These are phyloP conservation scores for Davidsoniella australis DNA, from an alignment of 2,329 filamentous ascomycete genomes.

Conservation along the genomic window DNA sequence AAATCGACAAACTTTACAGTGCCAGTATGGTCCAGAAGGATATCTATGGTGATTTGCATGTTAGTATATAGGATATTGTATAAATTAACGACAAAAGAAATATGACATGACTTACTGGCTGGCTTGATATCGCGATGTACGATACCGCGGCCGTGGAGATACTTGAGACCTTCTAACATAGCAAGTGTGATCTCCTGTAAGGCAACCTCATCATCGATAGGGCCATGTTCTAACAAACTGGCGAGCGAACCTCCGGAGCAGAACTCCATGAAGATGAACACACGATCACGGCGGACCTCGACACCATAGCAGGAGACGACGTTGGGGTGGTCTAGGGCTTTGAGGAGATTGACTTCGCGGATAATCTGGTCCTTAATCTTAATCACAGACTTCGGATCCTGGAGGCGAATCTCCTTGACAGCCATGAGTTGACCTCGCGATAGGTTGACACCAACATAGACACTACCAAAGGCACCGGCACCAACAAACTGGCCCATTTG, in stretches of 20 bases:
- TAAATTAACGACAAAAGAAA: not conserved
- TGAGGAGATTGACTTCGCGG: constrained; percentile 92
- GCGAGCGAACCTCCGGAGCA: constrained; percentile 90
- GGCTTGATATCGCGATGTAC: constrained; percentile 96
- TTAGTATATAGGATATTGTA: not conserved
- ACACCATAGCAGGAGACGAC: constrained; percentile 97
- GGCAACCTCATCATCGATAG: constrained; percentile 94
- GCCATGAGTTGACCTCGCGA: constrained; percentile 95
- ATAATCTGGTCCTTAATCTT: constrained; percentile 85
- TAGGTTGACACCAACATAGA: constrained; percentile 93
- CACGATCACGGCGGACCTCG: constrained; percentile 92
- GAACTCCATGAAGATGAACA: constrained; percentile 99
- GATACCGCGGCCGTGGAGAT: constrained; percentile 81
- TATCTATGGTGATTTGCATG: constrained; percentile 37
- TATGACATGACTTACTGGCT: constrained; percentile 50
- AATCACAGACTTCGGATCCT: constrained; percentile 82
- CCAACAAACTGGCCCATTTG: constrained; percentile 98
- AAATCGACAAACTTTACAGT: constrained; percentile 99
- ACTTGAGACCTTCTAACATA: constrained; percentile 81
- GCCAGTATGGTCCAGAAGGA: constrained; percentile 89
- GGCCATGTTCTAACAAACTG: constrained; percentile 77
- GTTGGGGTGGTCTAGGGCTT: constrained; percentile 91
- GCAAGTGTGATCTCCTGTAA: constrained; percentile 94
- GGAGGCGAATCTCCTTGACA: constrained; percentile 92
- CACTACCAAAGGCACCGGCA: constrained; percentile 90